A percentile compares a stretch with the other conserved stretches of the same genome.
Conservation (phyloP, 495 filamentous ascomycete genomes). For the Podospora pseudoanserina region DNA sequence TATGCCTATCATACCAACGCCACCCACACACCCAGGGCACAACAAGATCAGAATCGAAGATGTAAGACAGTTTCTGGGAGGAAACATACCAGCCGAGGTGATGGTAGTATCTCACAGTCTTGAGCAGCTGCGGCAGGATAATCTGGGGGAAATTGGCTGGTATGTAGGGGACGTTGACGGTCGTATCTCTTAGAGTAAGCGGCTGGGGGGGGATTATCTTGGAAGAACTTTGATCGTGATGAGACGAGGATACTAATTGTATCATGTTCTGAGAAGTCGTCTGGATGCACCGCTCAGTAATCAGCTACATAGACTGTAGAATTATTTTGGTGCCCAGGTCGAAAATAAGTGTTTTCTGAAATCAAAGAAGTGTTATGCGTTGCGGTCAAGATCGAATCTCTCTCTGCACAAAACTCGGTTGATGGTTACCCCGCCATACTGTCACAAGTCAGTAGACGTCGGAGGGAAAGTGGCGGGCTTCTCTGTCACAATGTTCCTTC, state of each 20-base stretch:
- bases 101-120: neutral
- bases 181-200: too few relatives aligned
- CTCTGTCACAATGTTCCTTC: neutral
- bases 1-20: neutral
- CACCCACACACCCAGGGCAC: neutral
- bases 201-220: too few relatives aligned
- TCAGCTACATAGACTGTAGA: neutral
- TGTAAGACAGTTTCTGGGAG: neutral
- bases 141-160: neutral
- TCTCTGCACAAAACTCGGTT: neutral
- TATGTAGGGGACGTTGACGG: too few relatives aligned
- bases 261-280: neutral
- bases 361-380: neutral
- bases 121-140: neutral
- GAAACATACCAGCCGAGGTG: neutral
- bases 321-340: neutral
- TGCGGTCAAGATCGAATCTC: neutral
- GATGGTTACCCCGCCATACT: neutral
- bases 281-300: neutral
- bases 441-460: neutral
- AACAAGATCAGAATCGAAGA: neutral
- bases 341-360: neutral
- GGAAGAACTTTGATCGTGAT: neutral
- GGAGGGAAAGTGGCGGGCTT: neutral
- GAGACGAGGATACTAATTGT: neutral